Conservation (phyloP, 345 rosid genomes). For the Dimocarpus longan region DNA sequence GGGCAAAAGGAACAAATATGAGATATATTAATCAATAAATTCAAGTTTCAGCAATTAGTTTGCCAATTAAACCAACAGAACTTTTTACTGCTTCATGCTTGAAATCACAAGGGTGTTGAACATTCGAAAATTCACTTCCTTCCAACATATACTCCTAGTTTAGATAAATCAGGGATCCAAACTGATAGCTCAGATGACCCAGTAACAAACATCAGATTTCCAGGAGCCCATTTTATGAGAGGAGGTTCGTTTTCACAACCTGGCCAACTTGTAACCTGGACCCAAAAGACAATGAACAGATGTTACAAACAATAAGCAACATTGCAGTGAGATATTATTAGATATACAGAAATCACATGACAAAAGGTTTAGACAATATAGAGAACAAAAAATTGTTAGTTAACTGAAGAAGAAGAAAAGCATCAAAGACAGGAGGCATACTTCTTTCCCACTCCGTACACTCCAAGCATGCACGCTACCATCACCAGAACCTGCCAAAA, state of each 20-base stretch:
- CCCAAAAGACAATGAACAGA: not conserved
- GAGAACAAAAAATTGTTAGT: not conserved
- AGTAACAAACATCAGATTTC: slow-evolving; percentile 88
- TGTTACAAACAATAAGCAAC: slow-evolving; percentile 3
- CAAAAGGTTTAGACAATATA: not conserved
- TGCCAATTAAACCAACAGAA: not conserved
- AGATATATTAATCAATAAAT: not conserved
- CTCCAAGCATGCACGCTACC: slow-evolving; percentile 94
- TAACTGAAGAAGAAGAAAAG: not conserved
- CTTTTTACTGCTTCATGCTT: not conserved
- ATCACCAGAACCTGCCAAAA: slow-evolving; percentile 79
- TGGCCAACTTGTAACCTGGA: slow-evolving; percentile 87
- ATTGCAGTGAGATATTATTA: not conserved
- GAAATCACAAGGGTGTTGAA: not conserved
- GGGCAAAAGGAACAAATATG: not conserved
- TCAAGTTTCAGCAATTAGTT: not conserved
- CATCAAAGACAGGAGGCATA: slow-evolving; percentile 28
- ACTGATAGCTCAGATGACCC: slow-evolving; percentile 86
- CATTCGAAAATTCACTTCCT: slow-evolving; percentile 37
- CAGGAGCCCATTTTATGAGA: slow-evolving; percentile 92
- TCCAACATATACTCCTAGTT: slow-evolving; percentile 80
- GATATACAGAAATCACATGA: not conserved
- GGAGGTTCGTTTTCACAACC: slow-evolving; percentile 73
- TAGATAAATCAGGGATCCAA: slow-evolving; percentile 89
- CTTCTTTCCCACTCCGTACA: slow-evolving; percentile 86